phyloP scores from a whole-genome alignment of 2,329 filamentous ascomycete species.

The Rhynchosporium graminicola region DNA sequence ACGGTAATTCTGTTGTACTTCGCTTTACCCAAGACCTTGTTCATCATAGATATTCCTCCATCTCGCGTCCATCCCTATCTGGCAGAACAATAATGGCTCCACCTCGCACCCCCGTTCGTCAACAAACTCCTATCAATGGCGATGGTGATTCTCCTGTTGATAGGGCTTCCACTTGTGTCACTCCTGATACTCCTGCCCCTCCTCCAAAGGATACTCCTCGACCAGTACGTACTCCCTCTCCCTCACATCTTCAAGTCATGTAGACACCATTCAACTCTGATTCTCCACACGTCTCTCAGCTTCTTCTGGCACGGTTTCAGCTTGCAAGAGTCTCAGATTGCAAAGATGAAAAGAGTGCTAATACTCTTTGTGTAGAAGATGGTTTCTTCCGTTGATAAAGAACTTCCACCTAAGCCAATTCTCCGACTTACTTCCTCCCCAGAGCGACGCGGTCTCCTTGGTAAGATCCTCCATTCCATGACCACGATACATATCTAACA shows the following conservation, averaged over 20 bases:
- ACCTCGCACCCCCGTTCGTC: constrained; percentile 8
- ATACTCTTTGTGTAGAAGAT: constrained; percentile 4
- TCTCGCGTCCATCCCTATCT: background rate
- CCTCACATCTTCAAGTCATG: background rate
- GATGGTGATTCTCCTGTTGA: background rate
- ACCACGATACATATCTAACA: background rate
- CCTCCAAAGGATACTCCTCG: constrained; percentile 17
- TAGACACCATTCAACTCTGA: too few relatives aligned
- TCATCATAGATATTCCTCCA: background rate
- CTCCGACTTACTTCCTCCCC: constrained; percentile 12
- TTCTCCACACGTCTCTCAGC: background rate
- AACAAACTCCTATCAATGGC: background rate
- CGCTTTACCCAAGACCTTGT: background rate
- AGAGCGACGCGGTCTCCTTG: constrained; percentile 14
- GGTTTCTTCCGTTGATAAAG: constrained; percentile 12
- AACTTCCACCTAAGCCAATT: constrained; percentile 17
- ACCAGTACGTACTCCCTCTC: constrained; percentile 3
- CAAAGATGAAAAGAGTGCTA: background rate
- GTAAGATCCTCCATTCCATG: background rate
- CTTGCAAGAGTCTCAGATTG: background rate
- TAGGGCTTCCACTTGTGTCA: background rate
- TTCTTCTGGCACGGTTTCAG: background rate
- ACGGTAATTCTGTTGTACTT: background rate
- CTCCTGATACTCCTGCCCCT: constrained; percentile 11
- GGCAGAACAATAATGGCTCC: background rate